Percentiles rank a stretch among this genome's conserved stretches.
These are phyloP conservation scores for Pichia deserticola DNA, from an alignment of 805 yeast species.

Conservation along the genomic window DNA sequence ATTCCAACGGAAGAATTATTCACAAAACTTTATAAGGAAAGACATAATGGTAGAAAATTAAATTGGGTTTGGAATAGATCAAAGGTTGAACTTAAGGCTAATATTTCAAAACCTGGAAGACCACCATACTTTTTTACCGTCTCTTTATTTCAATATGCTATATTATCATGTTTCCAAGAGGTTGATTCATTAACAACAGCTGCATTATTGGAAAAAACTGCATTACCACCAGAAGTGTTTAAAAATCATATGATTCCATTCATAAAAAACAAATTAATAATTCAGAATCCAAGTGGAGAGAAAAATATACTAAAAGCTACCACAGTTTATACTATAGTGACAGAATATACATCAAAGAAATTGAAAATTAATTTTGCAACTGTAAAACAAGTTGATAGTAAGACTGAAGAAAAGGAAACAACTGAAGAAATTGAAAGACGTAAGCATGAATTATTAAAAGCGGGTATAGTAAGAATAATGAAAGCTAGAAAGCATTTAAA, in stretches of 20 bases:
- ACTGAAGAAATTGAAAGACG: conserved; percentile 68
- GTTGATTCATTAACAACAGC: conserved; percentile 50
- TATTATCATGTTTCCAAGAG: conserved; percentile 76
- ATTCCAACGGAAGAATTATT: conserved; percentile 57
- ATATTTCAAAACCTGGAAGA: conserved; percentile 70
- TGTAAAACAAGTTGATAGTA: conserved; percentile 42
- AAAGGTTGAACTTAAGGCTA: conserved; percentile 85
- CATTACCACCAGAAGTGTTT: conserved; percentile 54
- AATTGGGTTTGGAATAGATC: conserved; percentile 96
- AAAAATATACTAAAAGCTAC: conserved; percentile 44
- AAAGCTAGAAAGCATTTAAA: conserved; percentile 77
- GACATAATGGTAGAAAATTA: conserved; percentile 81
- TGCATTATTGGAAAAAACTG: conserved; percentile 60
- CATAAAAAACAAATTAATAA: conserved; percentile 66
- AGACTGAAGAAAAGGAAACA: conserved; percentile 71
- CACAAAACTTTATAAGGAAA: conserved; percentile 57
- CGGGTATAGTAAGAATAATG: conserved; percentile 95
- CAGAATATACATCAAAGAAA: conserved; percentile 79
- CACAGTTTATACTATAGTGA: conserved; percentile 62
- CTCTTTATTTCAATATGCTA: conserved; percentile 80
- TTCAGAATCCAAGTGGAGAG: conserved; percentile 55
- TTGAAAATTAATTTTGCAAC: conserved; percentile 66
- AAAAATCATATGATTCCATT: conserved; percentile 76
- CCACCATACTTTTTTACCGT: conserved; percentile 77
- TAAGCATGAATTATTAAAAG: conserved; percentile 62